phyloP scores from a whole-genome alignment of 1,284 basidiomycete species.

The Trametes sp. region DNA sequence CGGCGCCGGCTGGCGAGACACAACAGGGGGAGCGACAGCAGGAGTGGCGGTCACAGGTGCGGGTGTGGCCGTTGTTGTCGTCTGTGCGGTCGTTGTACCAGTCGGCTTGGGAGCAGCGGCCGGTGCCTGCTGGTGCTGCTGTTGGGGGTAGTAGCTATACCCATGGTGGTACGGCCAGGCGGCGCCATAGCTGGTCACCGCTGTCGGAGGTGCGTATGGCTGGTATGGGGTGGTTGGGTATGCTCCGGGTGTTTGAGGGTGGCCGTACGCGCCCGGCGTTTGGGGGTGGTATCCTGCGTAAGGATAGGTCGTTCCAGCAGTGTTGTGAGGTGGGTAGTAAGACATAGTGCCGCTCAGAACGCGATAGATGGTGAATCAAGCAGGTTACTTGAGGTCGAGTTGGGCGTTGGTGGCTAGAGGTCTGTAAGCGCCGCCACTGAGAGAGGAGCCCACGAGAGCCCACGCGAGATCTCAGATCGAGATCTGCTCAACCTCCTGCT shows the following conservation, averaged over 20 bases:
- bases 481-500: conserved; percentile 11
- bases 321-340: conserved; percentile 37
- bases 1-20: conserved; percentile 28
- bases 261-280: conserved; percentile 32
- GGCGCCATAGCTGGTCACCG: conserved; percentile 42
- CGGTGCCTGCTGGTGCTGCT: conserved; percentile 32
- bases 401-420: conserved; percentile 4
- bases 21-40: conserved; percentile 23
- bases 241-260: conserved; percentile 37
- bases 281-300: conserved; percentile 37
- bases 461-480: conserved; percentile 20
- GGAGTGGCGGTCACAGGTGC: conserved; percentile 21
- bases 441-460: background rate
- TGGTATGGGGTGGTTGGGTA: conserved; percentile 43
- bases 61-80: conserved; percentile 33
- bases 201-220: conserved; percentile 40
- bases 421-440: conserved; percentile 10
- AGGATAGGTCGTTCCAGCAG: conserved; percentile 36
- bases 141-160: conserved; percentile 42
- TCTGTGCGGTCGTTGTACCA: conserved; percentile 27
- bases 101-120: conserved; percentile 27
- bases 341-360: conserved; percentile 31
- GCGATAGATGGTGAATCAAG: background rate
- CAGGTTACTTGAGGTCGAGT: background rate
- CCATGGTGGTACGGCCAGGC: conserved; percentile 41